These are phyloP conservation scores for Rhodamnia rubescens DNA, from an alignment of 345 rosid species.

Conservation along the genomic window DNA sequence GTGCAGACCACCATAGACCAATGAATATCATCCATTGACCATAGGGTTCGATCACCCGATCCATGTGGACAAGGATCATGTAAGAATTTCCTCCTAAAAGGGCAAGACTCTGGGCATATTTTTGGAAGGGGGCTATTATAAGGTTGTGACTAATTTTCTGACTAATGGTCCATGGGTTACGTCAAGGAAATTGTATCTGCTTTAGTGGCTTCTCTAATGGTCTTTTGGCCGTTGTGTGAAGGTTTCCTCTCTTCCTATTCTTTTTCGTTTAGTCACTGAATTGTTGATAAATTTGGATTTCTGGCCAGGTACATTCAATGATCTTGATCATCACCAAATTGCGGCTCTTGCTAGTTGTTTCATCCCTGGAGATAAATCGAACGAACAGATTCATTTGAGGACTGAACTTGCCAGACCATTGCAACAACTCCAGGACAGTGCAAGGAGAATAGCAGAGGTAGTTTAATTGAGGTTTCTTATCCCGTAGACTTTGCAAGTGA, in stretches of 20 bases:
- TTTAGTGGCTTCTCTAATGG: not conserved
- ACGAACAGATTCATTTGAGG: slow-evolving; percentile 75
- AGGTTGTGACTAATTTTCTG: not conserved
- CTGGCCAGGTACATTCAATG: slow-evolving; percentile 80
- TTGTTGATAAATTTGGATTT: slow-evolving; percentile 1
- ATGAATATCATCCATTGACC: not conserved
- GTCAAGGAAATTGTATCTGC: not conserved
- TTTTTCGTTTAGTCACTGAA: not conserved
- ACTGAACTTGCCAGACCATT: slow-evolving; percentile 83
- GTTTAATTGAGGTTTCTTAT: not conserved
- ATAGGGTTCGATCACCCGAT: not conserved
- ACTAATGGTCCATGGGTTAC: not conserved
- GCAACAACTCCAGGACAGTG: slow-evolving; percentile 95
- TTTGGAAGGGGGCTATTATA: not conserved
- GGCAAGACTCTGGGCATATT: not conserved
- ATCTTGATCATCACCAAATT: slow-evolving; percentile 94
- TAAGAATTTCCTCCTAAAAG: not conserved
- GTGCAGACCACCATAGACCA: not conserved
- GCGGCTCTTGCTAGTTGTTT: slow-evolving; percentile 99
- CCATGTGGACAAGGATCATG: not conserved
- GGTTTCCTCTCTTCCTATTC: not conserved
- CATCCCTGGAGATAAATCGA: slow-evolving; percentile 94
- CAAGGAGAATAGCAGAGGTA: slow-evolving; percentile 96
- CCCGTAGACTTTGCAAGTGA: not conserved
- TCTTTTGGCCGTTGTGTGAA: not conserved